These are phyloP conservation scores for Blastocystis sp. DNA, from an alignment of 352 stramenopile species.

Conservation along the genomic window DNA sequence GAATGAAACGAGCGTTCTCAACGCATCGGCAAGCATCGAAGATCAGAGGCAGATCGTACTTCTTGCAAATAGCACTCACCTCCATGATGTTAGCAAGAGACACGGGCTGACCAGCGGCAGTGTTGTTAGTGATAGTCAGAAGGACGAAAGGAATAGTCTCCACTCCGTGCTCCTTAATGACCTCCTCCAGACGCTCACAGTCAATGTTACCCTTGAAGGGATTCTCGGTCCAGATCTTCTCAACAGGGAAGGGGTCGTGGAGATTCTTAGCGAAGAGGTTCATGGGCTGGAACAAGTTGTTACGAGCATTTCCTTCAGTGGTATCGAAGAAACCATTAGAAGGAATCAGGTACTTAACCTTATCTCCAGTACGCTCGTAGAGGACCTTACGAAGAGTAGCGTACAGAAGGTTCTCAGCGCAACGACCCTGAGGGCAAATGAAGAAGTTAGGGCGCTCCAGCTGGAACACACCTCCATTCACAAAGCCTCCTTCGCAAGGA, in stretches of 20 bases:
- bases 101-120: constrained; percentile 62
- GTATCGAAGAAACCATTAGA: constrained; percentile 68
- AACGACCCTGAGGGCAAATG: constrained; percentile 66
- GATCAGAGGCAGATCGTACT: constrained; percentile 63
- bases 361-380: constrained; percentile 48
- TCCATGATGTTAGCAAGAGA: constrained; percentile 66
- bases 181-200: constrained; percentile 45
- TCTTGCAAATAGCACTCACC: constrained; percentile 54
- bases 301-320: constrained; percentile 66
- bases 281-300: constrained; percentile 67
- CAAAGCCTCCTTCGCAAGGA: constrained; percentile 61
- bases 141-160: constrained; percentile 66
- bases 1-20: constrained; percentile 67
- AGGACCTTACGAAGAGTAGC: constrained; percentile 32
- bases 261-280: constrained; percentile 68
- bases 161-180: constrained; percentile 59
- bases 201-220: constrained; percentile 67
- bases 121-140: constrained; percentile 68
- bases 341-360: constrained; percentile 64
- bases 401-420: constrained; percentile 67
- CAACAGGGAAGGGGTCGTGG: constrained; percentile 52
- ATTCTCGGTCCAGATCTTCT: constrained; percentile 68
- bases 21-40: constrained; percentile 67
- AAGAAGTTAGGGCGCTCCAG: constrained; percentile 68
- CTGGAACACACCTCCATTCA: constrained; percentile 66